A percentile compares a stretch with the other conserved stretches of the same genome.
These are phyloP conservation scores for Pulicaria dysenterica DNA, from an alignment of 129 eudicot species.

Conservation along the genomic window DNA sequence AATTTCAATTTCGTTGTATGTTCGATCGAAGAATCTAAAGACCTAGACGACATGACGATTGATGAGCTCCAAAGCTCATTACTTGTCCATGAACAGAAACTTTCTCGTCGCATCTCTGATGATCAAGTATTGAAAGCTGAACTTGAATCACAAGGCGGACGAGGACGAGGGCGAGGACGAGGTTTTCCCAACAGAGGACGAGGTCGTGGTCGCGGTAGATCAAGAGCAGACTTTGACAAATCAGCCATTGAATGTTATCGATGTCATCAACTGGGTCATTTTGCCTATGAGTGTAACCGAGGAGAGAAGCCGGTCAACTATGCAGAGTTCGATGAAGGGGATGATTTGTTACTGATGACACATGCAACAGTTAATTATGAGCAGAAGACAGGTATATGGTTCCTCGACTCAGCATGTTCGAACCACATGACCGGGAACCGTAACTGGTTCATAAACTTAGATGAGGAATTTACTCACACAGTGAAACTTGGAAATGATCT, in stretches of 20 bases:
- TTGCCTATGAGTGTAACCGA: background rate
- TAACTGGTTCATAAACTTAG: background rate
- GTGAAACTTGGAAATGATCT: conserved; percentile 8
- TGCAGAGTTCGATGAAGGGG: background rate
- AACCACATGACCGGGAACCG: background rate
- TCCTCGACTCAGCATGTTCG: background rate
- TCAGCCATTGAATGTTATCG: background rate
- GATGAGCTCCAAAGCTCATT: no score
- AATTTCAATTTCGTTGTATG: no score
- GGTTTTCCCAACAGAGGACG: background rate
- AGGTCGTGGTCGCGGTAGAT: background rate
- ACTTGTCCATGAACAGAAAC: no score
- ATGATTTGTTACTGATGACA: background rate
- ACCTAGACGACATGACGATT: no score
- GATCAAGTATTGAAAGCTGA: no score
- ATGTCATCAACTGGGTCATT: background rate
- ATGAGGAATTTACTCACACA: background rate
- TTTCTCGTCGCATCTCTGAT: no score
- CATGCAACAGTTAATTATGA: background rate
- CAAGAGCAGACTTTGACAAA: background rate
- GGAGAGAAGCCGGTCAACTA: background rate
- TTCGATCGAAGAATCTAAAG: no score
- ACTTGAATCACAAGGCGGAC: no score
- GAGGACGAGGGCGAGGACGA: background rate
- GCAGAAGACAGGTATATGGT: background rate